phyloP scores from a whole-genome alignment of 2,329 filamentous ascomycete genomes.

The Alternaria angustiovoidea region DNA sequence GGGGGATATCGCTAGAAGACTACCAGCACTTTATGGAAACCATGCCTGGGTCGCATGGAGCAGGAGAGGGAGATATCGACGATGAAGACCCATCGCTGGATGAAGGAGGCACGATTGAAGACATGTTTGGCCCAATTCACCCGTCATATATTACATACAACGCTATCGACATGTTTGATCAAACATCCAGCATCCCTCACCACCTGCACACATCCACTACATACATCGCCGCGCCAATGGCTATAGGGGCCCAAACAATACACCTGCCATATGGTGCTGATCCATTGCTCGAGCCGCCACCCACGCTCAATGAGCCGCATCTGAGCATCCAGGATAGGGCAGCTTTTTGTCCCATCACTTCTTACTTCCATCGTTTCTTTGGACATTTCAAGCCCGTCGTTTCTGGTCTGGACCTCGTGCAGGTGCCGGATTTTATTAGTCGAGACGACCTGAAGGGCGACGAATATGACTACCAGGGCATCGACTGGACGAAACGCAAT shows the following conservation, averaged over 20 bases:
- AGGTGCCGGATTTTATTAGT: constrained; percentile 39
- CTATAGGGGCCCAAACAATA: constrained; percentile 20
- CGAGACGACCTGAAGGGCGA: constrained; percentile 47
- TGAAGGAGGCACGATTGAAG: constrained; percentile 18
- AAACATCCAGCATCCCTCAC: constrained; percentile 15
- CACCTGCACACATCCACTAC: constrained; percentile 20
- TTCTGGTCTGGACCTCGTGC: constrained; percentile 32
- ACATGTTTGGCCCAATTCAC: constrained; percentile 27
- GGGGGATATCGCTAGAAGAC: constrained; percentile 40
- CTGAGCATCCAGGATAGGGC: constrained; percentile 40
- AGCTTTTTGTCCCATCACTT: constrained; percentile 39
- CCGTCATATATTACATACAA: constrained; percentile 17
- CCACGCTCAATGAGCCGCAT: constrained; percentile 37
- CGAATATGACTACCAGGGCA: constrained; percentile 49
- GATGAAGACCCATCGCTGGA: constrained; percentile 6
- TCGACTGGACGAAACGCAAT: constrained; percentile 47
- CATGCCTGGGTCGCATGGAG: constrained; percentile 7
- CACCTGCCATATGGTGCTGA: constrained; percentile 26
- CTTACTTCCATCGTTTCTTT: constrained; percentile 37
- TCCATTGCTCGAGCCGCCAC: constrained; percentile 32
- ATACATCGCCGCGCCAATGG: constrained; percentile 18
- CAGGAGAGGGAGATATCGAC: constrained; percentile 10
- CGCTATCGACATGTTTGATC: constrained; percentile 12
- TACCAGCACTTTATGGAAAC: constrained; percentile 21
- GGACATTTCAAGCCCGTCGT: constrained; percentile 22